Conservation (phyloP, 805 yeast genomes). For the Zygosaccharomyces bisporus region DNA sequence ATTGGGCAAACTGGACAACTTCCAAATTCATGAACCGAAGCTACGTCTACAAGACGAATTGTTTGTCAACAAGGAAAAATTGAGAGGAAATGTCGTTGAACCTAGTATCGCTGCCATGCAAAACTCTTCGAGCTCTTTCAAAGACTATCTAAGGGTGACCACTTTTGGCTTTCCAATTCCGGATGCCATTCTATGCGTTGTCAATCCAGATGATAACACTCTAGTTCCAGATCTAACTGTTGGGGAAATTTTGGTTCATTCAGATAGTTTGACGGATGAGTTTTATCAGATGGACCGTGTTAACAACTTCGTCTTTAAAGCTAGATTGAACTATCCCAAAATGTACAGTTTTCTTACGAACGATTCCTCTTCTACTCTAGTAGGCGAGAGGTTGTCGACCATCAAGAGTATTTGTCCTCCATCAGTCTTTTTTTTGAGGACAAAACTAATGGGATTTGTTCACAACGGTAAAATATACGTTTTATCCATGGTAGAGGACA, state of each 20-base stretch:
- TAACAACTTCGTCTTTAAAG: conserved; percentile 36
- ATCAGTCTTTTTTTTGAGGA: conserved; percentile 57
- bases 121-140: conserved; percentile 34
- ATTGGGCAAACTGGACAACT: conserved; percentile 43
- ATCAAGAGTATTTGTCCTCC: conserved; percentile 31
- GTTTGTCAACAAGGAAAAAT: conserved; percentile 35
- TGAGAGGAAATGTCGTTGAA: conserved; percentile 34
- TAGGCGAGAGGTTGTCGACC: conserved; percentile 28
- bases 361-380: conserved; percentile 8
- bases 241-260: conserved; percentile 98
- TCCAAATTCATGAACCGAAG: conserved; percentile 31
- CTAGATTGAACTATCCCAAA: conserved; percentile 31
- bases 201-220: conserved; percentile 84
- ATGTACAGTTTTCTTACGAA: conserved; percentile 22
- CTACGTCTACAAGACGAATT: conserved; percentile 34
- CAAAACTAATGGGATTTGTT: conserved; percentile 87
- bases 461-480: conserved; percentile 84
- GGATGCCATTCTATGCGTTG: conserved; percentile 89
- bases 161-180: conserved; percentile 94
- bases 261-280: conserved; percentile 73
- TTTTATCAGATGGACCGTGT: conserved; percentile 36
- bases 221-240: conserved; percentile 73
- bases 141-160: conserved; percentile 65
- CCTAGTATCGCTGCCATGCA: conserved; percentile 34
- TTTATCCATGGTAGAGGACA: conserved; percentile 85